Percentiles rank a stretch among this genome's conserved stretches.
phyloP scores from a whole-genome alignment of 2,329 filamentous ascomycete species.

The Ceratocystis lukuohia region DNA sequence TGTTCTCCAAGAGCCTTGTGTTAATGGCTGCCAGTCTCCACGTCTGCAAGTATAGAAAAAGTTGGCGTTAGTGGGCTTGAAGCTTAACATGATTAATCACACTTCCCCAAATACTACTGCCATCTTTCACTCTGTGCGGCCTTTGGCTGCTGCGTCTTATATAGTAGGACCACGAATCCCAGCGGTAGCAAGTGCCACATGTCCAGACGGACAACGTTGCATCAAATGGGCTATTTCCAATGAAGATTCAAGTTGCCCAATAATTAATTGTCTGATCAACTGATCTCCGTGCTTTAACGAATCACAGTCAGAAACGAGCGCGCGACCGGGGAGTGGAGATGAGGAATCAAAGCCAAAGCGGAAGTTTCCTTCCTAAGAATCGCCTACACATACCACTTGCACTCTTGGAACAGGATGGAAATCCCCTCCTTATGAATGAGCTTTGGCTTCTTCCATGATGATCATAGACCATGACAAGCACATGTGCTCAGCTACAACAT shows the following conservation, averaged over 20 bases:
- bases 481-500: neutral
- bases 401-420: neutral
- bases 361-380: neutral
- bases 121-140: neutral
- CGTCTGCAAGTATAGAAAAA: too few species aligned
- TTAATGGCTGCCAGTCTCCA: too few species aligned
- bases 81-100: neutral
- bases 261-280: constrained; percentile 1
- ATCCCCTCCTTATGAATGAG: neutral
- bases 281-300: neutral
- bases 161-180: neutral
- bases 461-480: neutral
- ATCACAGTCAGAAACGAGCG: neutral
- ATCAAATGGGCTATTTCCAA: neutral
- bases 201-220: neutral
- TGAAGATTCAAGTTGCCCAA: neutral
- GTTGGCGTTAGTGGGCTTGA: too few species aligned
- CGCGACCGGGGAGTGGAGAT: neutral
- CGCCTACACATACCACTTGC: neutral
- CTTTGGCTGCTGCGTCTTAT: neutral
- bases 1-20: neutral
- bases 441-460: neutral
- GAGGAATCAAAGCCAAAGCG: neutral
- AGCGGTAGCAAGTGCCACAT: constrained; percentile 1
- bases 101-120: neutral